Evolutionary conservation across 2,329 filamentous ascomycete genomes (phyloP).

Genomic region (Fusarium sp.): DNA sequence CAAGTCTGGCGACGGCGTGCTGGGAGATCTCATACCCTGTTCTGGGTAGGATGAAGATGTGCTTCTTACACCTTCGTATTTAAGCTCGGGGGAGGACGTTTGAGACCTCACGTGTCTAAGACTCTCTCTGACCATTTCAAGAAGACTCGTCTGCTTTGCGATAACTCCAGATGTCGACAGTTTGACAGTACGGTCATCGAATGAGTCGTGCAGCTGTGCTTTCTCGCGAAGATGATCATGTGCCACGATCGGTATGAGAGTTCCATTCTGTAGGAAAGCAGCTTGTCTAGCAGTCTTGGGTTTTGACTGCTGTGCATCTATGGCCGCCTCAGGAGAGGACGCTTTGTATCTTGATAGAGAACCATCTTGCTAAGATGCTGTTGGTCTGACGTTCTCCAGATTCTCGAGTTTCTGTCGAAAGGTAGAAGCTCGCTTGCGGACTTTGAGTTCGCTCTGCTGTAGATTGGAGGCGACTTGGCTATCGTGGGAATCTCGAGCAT

Average conservation of each 20-base stretch:
- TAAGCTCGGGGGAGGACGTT: conserved; percentile 24
- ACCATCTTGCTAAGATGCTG: conserved; percentile 19
- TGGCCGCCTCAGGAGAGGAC: conserved; percentile 20
- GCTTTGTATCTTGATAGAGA: background rate
- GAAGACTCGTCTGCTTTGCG: conserved; percentile 35
- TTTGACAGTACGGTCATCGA: conserved; percentile 1
- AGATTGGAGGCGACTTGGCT: conserved; percentile 12
- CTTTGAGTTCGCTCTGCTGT: conserved; percentile 4
- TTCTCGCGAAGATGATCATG: conserved; percentile 25
- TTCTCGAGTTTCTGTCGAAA: conserved; percentile 6
- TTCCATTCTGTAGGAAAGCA: conserved; percentile 24
- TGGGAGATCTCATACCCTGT: conserved; percentile 34
- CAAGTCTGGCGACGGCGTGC: conserved; percentile 50
- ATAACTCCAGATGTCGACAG: conserved; percentile 24
- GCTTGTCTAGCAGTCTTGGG: conserved; percentile 30
- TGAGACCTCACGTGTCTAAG: conserved; percentile 25
- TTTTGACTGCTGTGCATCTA: conserved; percentile 17
- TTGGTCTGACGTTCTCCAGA: conserved; percentile 26
- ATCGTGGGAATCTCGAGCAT: background rate
- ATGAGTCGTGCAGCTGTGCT: conserved; percentile 20
- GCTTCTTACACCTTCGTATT: conserved; percentile 38
- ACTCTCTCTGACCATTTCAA: conserved; percentile 34
- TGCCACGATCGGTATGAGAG: conserved; percentile 5
- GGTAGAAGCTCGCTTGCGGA: conserved; percentile 14
- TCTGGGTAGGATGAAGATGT: conserved; percentile 53